Percentiles rank a stretch among this genome's conserved stretches.
Evolutionary conservation across 306 rosid species (phyloP).

Genomic region (Alnus glutinosa): DNA sequence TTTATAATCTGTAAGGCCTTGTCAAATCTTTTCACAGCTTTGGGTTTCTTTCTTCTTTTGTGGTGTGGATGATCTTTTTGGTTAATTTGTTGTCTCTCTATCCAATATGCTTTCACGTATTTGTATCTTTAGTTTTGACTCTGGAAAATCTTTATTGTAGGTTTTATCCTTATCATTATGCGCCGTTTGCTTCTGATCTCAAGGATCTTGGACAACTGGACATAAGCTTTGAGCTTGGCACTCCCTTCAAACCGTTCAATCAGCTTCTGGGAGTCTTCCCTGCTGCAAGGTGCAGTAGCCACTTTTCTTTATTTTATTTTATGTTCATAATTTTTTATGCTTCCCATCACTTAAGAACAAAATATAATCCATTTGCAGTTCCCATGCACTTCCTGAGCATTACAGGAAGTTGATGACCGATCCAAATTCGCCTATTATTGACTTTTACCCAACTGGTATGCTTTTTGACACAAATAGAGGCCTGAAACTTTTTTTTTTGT

Average conservation of each 20-base stretch:
- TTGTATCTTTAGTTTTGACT: background rate
- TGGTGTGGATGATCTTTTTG: background rate
- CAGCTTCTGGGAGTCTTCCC: conserved; percentile 98
- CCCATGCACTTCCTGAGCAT: conserved; percentile 91
- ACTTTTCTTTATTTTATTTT: background rate
- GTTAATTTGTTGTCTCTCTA: background rate
- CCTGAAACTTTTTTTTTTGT: background rate
- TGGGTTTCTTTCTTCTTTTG: background rate
- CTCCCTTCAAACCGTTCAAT: conserved; percentile 94
- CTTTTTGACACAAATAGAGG: conserved; percentile 8
- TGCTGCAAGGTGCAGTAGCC: conserved; percentile 74
- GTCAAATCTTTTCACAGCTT: background rate
- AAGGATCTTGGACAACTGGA: conserved; percentile 67
- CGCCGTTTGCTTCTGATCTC: conserved; percentile 98
- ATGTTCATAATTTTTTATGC: background rate
- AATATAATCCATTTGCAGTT: conserved; percentile 48
- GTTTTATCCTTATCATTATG: conserved; percentile 99
- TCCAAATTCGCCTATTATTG: conserved; percentile 80
- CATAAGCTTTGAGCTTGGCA: conserved; percentile 67
- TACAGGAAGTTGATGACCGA: conserved; percentile 88
- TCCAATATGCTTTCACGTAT: background rate
- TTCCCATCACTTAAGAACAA: conserved; percentile 15
- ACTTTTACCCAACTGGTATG: conserved; percentile 89
- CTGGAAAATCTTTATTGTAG: conserved; percentile 39
- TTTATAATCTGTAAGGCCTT: background rate